Evolutionary conservation across 1,284 basidiomycete species (phyloP), one percentile per base, ranked within the genome.

Genomic region (Inonotus obliquus): DNA sequence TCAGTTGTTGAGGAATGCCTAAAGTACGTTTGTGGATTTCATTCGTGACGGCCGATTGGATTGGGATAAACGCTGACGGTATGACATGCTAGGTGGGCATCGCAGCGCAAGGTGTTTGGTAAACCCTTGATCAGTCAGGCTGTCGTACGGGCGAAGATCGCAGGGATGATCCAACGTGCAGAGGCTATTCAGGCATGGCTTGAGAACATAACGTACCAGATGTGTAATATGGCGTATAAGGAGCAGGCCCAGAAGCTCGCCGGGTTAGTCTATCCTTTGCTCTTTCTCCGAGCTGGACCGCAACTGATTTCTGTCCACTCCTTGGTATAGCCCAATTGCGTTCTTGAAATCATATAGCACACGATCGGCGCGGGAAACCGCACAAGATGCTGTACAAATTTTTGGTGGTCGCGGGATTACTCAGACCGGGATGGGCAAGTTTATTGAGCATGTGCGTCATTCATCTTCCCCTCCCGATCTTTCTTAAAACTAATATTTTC

Each of bases 171-270:
- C 63, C 83, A 90, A 23, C 87, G 92, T 62, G 81, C 84, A 38
- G 92, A 96, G 74, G 84, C 84, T 2, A 80, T 80, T 21, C 94
- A 97, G 71, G 84, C 82, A 53, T 97, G 94, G 93, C 77, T 96
- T 27, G 95, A 98, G 76, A 89, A 85, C 70, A 77, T 96, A 65
- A 96, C 94, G 0, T 86, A 89, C 73, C 94, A 96, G 75, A 96
- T 96, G 94, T 86, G 83, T 71, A 87, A 94, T 68, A 94, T 94
- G 92, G 83, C 69, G 23, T 78, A 78, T 63, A 76, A 76, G 66
- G 71, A 77, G 62, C 76, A 77, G 61, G 75, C 76, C 6, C 66
- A 71, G 64, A 71, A 74, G 49, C 73, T 80, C 25, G 78, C 77
- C 19, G 78, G 78, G 65, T 75, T 64, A 11, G 63, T 60, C 23